Percentiles rank a stretch among this genome's conserved stretches.
Evolutionary conservation across 106 monocot genomes (phyloP).

Genomic region (Dioscorea dumetorum): DNA sequence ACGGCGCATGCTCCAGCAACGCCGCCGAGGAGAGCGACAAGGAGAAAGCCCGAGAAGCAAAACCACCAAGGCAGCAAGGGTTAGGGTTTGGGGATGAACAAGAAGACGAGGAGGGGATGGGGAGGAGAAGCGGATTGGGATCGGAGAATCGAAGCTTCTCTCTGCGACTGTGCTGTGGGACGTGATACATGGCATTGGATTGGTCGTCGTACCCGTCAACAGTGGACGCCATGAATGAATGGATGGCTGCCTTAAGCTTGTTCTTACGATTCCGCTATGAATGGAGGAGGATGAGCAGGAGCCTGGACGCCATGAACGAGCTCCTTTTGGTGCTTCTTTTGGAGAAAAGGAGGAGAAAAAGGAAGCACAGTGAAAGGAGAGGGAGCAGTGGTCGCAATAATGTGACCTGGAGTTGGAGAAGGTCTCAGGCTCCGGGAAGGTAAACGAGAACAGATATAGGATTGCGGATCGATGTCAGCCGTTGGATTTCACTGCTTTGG

Average conservation of each 20-base stretch:
- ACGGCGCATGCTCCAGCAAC: neutral
- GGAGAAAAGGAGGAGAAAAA: neutral
- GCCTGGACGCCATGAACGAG: neutral
- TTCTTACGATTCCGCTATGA: neutral
- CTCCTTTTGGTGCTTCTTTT: neutral
- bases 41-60: constrained; percentile 5
- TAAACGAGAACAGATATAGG: no score
- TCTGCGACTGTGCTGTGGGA: constrained; percentile 35
- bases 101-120: neutral
- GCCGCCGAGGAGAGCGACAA: constrained; percentile 20
- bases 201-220: neutral
- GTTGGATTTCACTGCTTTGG: no score
- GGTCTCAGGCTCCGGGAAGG: no score
- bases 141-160: constrained; percentile 33
- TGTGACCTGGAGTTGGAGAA: no score
- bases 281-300: neutral
- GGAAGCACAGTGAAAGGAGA: neutral
- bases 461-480: no score
- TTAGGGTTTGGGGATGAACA: neutral
- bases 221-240: neutral
- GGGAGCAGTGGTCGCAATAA: neutral
- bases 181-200: constrained; percentile 11
- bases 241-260: neutral
- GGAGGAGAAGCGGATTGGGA: neutral
- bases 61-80: neutral